These are phyloP conservation scores for Gomphus bonarii DNA, from an alignment of 1,284 basidiomycete species.

Conservation along the genomic window DNA sequence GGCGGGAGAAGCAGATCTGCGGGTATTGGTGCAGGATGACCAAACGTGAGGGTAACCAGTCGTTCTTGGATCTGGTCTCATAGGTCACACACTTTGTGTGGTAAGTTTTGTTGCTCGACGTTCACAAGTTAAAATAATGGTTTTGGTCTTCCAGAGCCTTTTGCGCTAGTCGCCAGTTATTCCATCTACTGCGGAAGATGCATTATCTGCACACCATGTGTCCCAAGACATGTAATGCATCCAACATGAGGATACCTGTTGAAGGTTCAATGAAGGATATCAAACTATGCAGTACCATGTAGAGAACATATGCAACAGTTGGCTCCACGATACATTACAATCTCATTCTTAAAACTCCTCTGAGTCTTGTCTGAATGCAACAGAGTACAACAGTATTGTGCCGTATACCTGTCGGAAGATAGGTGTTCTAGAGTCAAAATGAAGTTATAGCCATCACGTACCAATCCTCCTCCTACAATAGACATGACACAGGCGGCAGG, in stretches of 20 bases:
- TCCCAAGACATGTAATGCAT: not conserved
- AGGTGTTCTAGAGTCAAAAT: not conserved
- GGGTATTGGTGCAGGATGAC: slow-evolving; percentile 7
- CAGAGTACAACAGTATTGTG: slow-evolving; percentile 83
- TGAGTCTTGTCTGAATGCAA: slow-evolving; percentile 70
- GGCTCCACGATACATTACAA: not conserved
- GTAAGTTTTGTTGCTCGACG: not conserved
- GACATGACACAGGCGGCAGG: slow-evolving; percentile 89
- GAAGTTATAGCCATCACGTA: slow-evolving; percentile 26
- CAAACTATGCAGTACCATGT: not conserved
- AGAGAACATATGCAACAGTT: not conserved
- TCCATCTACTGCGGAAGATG: not conserved
- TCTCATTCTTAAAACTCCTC: slow-evolving; percentile 41
- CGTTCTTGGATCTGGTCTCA: not conserved
- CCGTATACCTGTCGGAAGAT: slow-evolving; percentile 75
- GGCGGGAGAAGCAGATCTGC: slow-evolving; percentile 9
- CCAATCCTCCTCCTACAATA: slow-evolving; percentile 75
- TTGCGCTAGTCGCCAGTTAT: not conserved
- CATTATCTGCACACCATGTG: not conserved
- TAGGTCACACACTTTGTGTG: not conserved
- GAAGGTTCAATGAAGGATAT: not conserved
- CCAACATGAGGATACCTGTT: not conserved
- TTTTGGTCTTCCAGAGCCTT: not conserved
- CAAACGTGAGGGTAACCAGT: not conserved
- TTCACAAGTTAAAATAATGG: not conserved